phyloP scores from a whole-genome alignment of 2,329 filamentous ascomycete genomes.

The Alternaria arbusti region DNA sequence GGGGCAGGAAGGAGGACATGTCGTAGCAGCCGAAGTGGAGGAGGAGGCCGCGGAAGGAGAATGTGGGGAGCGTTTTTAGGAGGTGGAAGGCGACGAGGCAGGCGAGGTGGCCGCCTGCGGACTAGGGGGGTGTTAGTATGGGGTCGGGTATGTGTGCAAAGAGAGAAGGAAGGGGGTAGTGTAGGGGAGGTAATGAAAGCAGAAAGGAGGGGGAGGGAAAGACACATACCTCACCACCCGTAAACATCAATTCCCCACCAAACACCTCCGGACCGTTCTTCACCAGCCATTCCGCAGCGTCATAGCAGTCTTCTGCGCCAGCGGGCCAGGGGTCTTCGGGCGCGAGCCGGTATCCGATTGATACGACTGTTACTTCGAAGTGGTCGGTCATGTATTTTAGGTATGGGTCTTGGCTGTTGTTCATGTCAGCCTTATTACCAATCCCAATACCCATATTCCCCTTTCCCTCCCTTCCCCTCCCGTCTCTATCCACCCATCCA shows the following conservation, averaged over 20 bases:
- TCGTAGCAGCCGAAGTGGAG: conserved; percentile 62
- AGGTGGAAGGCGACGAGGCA: conserved; percentile 57
- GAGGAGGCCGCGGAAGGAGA: conserved; percentile 58
- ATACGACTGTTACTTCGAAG: conserved; percentile 58
- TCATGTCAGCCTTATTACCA: background rate
- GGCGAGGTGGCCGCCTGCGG: conserved; percentile 60
- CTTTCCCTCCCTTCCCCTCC: background rate
- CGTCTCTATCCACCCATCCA: too few relatives aligned
- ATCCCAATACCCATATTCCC: background rate
- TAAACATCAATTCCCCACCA: conserved; percentile 53
- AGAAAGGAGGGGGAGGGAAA: background rate
- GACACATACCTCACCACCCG: conserved; percentile 47
- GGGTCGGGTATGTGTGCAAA: background rate
- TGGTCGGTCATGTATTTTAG: conserved; percentile 59
- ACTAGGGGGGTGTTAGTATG: conserved; percentile 35
- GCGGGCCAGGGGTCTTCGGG: conserved; percentile 65
- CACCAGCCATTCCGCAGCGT: conserved; percentile 61
- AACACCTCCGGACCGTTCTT: conserved; percentile 54
- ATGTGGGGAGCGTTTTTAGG: conserved; percentile 43
- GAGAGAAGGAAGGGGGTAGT: background rate
- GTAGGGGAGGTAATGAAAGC: background rate
- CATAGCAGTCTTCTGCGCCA: conserved; percentile 63
- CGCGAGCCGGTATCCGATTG: conserved; percentile 65
- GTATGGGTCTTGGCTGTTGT: conserved; percentile 53
- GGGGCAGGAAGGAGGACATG: conserved; percentile 53